phyloP scores from a whole-genome alignment of 192 early-diverging fungal genomes.

The Coemansia sp. region DNA sequence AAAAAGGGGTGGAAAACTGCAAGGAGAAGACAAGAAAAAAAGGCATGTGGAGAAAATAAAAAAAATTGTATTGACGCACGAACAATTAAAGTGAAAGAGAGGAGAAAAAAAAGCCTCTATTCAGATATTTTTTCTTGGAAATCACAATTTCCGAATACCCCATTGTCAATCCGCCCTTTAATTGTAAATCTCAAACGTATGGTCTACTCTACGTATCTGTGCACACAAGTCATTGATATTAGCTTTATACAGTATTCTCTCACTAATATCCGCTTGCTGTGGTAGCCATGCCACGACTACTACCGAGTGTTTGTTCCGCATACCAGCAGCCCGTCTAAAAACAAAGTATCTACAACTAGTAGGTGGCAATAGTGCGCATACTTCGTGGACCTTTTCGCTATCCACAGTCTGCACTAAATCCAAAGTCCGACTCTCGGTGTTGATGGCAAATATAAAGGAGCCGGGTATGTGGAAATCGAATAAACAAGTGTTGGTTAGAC shows the following conservation, averaged over 20 bases:
- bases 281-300: slow-evolving; percentile 26
- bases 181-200: slow-evolving; percentile 24
- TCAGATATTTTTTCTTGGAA: not conserved
- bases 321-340: not conserved
- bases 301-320: not conserved
- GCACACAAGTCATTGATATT: not conserved
- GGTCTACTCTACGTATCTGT: slow-evolving; percentile 24
- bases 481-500: slow-evolving; percentile 17
- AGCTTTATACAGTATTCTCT: slow-evolving; percentile 17
- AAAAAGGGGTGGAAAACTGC: not conserved
- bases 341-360: slow-evolving; percentile 9
- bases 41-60: slow-evolving; percentile 1
- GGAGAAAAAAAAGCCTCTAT: not conserved
- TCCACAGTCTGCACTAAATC: not conserved
- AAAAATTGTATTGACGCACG: not conserved
- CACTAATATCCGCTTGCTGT: slow-evolving; percentile 10
- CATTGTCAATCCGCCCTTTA: slow-evolving; percentile 21
- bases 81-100: not conserved
- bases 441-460: slow-evolving; percentile 17
- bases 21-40: not conserved
- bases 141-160: not conserved
- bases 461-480: slow-evolving; percentile 16
- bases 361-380: not conserved
- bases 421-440: slow-evolving; percentile 5
- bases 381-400: slow-evolving; percentile 1